These are phyloP conservation scores for Hylodesmum podocarpum DNA, from an alignment of 306 rosid species.

Conservation along the genomic window DNA sequence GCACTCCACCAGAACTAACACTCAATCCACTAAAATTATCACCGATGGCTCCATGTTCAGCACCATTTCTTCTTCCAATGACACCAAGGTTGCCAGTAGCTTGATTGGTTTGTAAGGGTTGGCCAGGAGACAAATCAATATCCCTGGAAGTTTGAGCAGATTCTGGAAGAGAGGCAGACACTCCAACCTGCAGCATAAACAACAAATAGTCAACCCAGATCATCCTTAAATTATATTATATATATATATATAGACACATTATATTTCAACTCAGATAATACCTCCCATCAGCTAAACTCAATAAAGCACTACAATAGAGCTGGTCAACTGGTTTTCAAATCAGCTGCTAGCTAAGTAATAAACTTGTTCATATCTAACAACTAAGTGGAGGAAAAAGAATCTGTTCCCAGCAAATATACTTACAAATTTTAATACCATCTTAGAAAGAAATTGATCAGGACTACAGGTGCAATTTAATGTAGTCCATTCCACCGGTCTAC, in stretches of 20 bases:
- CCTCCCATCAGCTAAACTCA: conserved; percentile 2
- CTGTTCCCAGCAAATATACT: not conserved
- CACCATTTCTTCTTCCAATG: conserved; percentile 93
- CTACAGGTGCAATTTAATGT: not conserved
- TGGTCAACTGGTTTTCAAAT: conserved; percentile 6
- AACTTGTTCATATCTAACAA: conserved; percentile 1
- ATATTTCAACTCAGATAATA: not conserved
- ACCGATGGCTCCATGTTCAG: conserved; percentile 90
- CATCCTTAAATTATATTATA: not conserved
- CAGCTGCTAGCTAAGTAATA: conserved; percentile 9
- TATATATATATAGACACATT: not conserved
- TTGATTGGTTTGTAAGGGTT: conserved; percentile 82
- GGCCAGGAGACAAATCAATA: conserved; percentile 85
- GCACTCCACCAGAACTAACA: conserved; percentile 64
- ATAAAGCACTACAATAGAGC: not conserved
- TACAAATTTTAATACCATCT: not conserved
- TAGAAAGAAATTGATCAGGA: not conserved
- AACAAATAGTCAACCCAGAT: conserved; percentile 18
- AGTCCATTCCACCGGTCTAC: not conserved
- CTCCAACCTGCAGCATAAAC: conserved; percentile 61
- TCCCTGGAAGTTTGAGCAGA: conserved; percentile 68
- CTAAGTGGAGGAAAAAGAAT: not conserved
- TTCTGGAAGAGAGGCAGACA: conserved; percentile 70
- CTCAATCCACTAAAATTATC: conserved; percentile 64
- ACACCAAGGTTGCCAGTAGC: conserved; percentile 80